Evolutionary conservation across 805 yeast genomes (phyloP), one percentile per base, ranked within the genome.

Genomic region (Candida maris): DNA sequence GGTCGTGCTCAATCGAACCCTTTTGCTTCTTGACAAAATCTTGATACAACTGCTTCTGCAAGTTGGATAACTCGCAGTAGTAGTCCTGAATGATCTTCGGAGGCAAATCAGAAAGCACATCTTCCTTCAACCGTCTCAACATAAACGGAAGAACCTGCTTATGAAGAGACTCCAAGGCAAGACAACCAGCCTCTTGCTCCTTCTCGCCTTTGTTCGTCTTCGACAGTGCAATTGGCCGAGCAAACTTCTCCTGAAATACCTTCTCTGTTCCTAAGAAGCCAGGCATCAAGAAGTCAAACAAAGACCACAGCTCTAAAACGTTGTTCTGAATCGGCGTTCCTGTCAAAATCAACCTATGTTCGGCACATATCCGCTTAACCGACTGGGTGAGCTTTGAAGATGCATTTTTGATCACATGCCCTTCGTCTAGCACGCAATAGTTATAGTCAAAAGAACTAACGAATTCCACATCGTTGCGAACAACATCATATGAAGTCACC

Each of bases 301-400:
- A 68, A 3, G 98, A 93, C 99, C 99, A 93, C 44, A 93, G 67
- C 61, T 93, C 99, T 28, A 93, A 70, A 3, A 93, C 98, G 55
- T 93, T 93, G 57, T 93, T 93, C 61, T 93, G 99, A 51, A 93
- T 93, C 10, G 99, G 99, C 0, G 99, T 93, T 51, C 99, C 99
- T 0, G 97, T 85, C 42, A 93, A 68, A 27, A 93, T 81, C 46
- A 93, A 71, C 35, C 99, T 67, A 61, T 93, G 98, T 43, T 91
- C 88, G 1, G 97, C 94, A 38, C 72, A 69, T 23, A 91, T 65
- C 43, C 71, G 67, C 57, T 93, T 93, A 7, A 93, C 97, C 1
- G 96, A 81, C 52, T 83, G 84, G 2, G 97, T 81, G 37, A 93
- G 68, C 59, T 91, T 89, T 0, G 97, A 85, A 34, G 75, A 73